Base-by-base conservation (phyloP, 345 rosid genomes). In the Turnera subulata region DNA sequence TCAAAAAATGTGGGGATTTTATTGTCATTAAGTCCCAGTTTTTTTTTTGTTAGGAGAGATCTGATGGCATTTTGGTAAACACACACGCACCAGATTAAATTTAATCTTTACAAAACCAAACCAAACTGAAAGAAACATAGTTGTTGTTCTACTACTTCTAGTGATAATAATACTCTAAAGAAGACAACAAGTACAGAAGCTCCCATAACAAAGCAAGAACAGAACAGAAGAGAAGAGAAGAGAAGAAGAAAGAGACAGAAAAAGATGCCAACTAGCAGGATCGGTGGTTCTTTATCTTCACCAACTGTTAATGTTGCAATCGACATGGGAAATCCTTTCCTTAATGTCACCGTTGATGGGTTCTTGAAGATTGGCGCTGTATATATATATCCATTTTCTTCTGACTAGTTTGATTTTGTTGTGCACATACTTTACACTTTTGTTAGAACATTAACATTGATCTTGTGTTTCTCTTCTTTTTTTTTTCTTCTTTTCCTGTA, bases 281-380 rank as follows among this genome's bases (percentile, higher is more conserved):
- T 88, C 48, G 55, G 74, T 0, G 93, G 85, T 1, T 71, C 83
- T 7, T 51, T 90, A 46, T 62, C 86, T 47, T 42, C 82, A 9
- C 95, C 96, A 47, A 82, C 51, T 56, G 75, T 91, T n/a, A 81
- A 81, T 24, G 85, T 91, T 17, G 74, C 70, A 2, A 76, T 85
- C 39, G 96, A 91, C 69, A 76, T 61, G 81, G 96, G 96, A 61
- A 66, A 80, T 63, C 86, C 83, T 42, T 72, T 91, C 16, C 89
- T 88, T 53, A 88, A 91, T 59, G 69, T 72, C 74, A 75, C 88
- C 43, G 76, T 80, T 35, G 96, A 88, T 71, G 96, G 88, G 6
- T 88, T 85, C 75, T 76, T 91, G 76, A 91, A 91, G 89, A 83
- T 82, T 58, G 97, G 86, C 76, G 66, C 85, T 54, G 96, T 91